Base-by-base conservation (phyloP, 345 rosid species). In the Eucalyptus cladocalyx region DNA sequence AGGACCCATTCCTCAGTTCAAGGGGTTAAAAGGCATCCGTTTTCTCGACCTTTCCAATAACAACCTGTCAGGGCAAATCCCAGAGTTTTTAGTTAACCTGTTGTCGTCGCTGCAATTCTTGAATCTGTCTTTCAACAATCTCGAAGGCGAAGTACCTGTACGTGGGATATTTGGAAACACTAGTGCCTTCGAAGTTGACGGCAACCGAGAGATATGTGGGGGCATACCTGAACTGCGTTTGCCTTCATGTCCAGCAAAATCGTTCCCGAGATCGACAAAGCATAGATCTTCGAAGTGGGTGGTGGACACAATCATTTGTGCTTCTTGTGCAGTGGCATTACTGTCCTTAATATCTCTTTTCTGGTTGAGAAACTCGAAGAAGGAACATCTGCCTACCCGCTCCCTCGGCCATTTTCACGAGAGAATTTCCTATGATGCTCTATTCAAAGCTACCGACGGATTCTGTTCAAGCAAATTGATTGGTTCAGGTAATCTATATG, bases 401-500 rank as follows among this genome's bases (percentile, higher is more conserved):
- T 86, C 87, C 60, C 12, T 67, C 1, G 32, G 58, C 51, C 43
- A 83, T 54, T 65, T 48, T 8, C 60, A 62, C 37, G 11, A 24
- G 19, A 76, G n/a, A 49, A 69, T 87, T 34, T 87, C 89, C 0
- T 91, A 45, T 45, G 60, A 43, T 30, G 65, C n/a, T 21, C 88
- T 89, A 54, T 34, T 87, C 13, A 83, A 87, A 86, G 91, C 92
- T n/a, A 92, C 93, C 6, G 80, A 60, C 13, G 90, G 91, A 40
- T 91, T 92, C 89, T 86, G 90, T 62, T 24, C 86, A 17, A 80
- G 83, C 6, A 58, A 89, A 49, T 69, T 87, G 47, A 88, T 91
- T 12, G 93, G 93, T 72, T 87, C 53, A 21, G 93, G 93, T n/a
- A 86, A 23, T 12, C 26, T 80, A 10, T n/a, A 81, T 49, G 26